Conservation (phyloP, 768 basidiomycete species). For the Pleurotus djamor region DNA sequence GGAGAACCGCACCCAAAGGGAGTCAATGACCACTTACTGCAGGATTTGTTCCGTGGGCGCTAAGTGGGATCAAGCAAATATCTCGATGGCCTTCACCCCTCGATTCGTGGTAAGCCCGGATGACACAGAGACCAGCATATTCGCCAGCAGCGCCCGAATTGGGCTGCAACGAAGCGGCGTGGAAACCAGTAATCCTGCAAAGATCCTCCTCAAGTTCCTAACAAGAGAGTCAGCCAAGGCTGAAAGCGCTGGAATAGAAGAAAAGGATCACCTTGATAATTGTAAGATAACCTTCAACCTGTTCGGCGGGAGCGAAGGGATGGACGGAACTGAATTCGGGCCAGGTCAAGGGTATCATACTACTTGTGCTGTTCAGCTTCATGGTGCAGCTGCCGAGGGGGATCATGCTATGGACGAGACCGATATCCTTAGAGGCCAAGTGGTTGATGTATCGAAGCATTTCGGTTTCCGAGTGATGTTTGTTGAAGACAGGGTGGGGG, state of each 20-base stretch:
- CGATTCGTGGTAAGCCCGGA: slow-evolving; percentile 92
- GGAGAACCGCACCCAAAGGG: not conserved
- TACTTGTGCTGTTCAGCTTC: slow-evolving; percentile 98
- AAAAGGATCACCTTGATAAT: slow-evolving; percentile 63
- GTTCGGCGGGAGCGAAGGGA: slow-evolving; percentile 89
- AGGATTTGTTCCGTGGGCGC: slow-evolving; percentile 98
- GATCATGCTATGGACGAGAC: slow-evolving; percentile 95
- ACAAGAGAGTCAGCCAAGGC: not conserved
- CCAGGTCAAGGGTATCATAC: slow-evolving; percentile 96
- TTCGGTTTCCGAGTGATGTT: slow-evolving; percentile 97
- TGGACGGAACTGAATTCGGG: slow-evolving; percentile 89
- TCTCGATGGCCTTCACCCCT: slow-evolving; percentile 83
- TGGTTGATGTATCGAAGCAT: slow-evolving; percentile 97
- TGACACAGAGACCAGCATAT: slow-evolving; percentile 93
- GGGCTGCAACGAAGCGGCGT: slow-evolving; percentile 94
- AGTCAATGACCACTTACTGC: slow-evolving; percentile 55
- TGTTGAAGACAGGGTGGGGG: slow-evolving; percentile 90
- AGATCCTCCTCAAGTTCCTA: slow-evolving; percentile 91
- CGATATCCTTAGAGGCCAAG: slow-evolving; percentile 91
- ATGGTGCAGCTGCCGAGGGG: slow-evolving; percentile 95
- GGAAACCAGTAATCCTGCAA: slow-evolving; percentile 95
- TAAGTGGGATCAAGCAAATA: slow-evolving; percentile 91
- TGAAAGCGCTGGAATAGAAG: not conserved
- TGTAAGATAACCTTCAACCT: slow-evolving; percentile 83
- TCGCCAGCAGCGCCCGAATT: slow-evolving; percentile 99